These are phyloP conservation scores for Serendipita sp. DNA, from an alignment of 768 basidiomycete genomes.

Conservation along the genomic window DNA sequence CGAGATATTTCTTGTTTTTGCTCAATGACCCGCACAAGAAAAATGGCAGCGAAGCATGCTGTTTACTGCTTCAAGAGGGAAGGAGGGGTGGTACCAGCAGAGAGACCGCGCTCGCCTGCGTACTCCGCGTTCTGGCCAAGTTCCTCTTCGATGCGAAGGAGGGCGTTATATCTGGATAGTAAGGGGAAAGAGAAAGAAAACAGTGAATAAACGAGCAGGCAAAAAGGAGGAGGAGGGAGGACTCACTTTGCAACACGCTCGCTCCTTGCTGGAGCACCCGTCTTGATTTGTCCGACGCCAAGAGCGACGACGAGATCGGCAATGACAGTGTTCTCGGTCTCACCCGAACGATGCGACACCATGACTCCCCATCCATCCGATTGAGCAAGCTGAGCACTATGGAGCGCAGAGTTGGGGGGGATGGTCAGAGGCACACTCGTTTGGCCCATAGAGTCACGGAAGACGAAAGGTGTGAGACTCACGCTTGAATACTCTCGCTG, in stretches of 20 bases:
- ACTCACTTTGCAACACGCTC: constrained; percentile 85
- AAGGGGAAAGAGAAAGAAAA: background rate
- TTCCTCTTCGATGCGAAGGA: constrained; percentile 83
- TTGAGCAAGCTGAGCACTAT: constrained; percentile 85
- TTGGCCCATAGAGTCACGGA: background rate
- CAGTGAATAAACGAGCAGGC: background rate
- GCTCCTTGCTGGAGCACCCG: constrained; percentile 87
- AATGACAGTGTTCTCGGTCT: constrained; percentile 95
- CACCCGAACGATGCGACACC: constrained; percentile 97
- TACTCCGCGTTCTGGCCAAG: constrained; percentile 43
- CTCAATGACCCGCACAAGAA: no score
- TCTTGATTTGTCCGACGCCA: constrained; percentile 91
- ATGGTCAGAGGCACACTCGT: background rate
- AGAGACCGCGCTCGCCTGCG: constrained; percentile 67
- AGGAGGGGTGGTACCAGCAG: constrained; percentile 58
- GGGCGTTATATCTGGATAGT: constrained; percentile 40
- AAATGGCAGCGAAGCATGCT: no score
- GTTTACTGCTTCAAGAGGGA: constrained; percentile 50
- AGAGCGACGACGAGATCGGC: constrained; percentile 92
- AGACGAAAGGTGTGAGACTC: constrained; percentile 22
- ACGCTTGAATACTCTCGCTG: constrained; percentile 98
- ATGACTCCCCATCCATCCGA: constrained; percentile 98
- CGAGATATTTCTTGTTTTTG: no score
- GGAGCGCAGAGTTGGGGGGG: background rate
- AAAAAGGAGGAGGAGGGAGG: background rate